These are phyloP conservation scores for Xylaria sp. DNA, from an alignment of 2,329 filamentous ascomycete species.

Conservation along the genomic window DNA sequence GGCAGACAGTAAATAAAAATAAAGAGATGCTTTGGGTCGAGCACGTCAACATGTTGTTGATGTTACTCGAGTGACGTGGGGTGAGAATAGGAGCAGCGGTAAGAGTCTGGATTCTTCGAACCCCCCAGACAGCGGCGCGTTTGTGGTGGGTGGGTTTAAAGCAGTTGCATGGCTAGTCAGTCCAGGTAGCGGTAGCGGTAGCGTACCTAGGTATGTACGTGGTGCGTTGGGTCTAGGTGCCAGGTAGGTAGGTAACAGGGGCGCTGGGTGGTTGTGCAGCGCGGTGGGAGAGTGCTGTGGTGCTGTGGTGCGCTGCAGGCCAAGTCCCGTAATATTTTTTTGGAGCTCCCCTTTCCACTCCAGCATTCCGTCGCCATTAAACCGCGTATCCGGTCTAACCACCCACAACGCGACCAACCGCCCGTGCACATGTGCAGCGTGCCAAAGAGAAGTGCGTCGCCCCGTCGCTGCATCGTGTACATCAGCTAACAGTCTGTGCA, in stretches of 20 bases:
- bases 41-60: neutral
- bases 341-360: constrained; percentile 32
- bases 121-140: constrained; percentile 23
- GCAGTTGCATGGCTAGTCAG: constrained; percentile 19
- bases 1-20: neutral
- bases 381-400: constrained; percentile 35
- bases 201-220: no score
- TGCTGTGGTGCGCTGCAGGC: neutral
- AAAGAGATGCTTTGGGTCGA: neutral
- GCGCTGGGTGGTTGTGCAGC: neutral
- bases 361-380: constrained; percentile 38
- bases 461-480: constrained; percentile 11
- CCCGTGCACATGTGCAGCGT: constrained; percentile 31
- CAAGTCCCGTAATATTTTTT: constrained; percentile 29
- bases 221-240: no score
- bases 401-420: constrained; percentile 30
- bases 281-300: constrained; percentile 10
- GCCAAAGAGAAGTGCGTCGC: constrained; percentile 32
- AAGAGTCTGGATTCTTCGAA: neutral
- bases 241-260: constrained; percentile 2
- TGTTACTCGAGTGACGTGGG: constrained; percentile 6
- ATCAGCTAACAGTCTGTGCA: constrained; percentile 37
- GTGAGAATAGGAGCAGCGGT: constrained; percentile 12
- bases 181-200: neutral
- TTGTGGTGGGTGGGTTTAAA: constrained; percentile 23